These are phyloP conservation scores for Paraphoma chrysanthemicola DNA, from an alignment of 2,329 filamentous ascomycete genomes.

Conservation along the genomic window DNA sequence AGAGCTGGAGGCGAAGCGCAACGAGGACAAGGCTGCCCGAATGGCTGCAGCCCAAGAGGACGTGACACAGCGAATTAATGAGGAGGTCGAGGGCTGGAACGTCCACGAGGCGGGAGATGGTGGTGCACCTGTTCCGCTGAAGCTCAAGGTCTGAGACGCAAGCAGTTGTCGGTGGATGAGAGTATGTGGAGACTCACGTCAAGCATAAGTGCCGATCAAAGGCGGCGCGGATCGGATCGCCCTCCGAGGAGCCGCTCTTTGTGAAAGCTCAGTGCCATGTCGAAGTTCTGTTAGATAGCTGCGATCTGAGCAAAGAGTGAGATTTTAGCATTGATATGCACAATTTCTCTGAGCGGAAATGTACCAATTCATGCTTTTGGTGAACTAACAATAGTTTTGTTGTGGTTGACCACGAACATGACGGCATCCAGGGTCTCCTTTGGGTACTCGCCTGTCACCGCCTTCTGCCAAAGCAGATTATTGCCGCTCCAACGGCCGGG, in stretches of 20 bases:
- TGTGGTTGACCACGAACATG: background rate
- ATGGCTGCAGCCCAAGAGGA: conserved; percentile 31
- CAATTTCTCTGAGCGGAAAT: background rate
- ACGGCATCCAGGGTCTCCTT: background rate
- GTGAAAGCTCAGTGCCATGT: background rate
- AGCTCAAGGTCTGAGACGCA: background rate
- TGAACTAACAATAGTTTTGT: background rate
- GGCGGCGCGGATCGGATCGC: background rate
- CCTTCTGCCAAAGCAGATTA: conserved; percentile 9
- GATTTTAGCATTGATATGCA: background rate
- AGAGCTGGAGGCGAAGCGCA: conserved; percentile 28
- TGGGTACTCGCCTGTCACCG: conserved; percentile 1
- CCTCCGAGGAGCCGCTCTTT: background rate
- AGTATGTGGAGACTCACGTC: too few relatives aligned
- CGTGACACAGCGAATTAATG: conserved; percentile 47
- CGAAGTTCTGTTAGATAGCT: too few relatives aligned
- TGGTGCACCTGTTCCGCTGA: conserved; percentile 33
- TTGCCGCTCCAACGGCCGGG: conserved; percentile 3
- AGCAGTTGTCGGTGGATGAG: too few relatives aligned
- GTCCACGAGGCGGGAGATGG: conserved; percentile 46
- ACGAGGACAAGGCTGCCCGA: conserved; percentile 30
- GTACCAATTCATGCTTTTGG: background rate
- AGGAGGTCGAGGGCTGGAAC: conserved; percentile 49
- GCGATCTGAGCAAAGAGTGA: background rate
- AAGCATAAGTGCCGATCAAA: background rate